These are phyloP conservation scores for Hypoxylon fuscum DNA, from an alignment of 495 filamentous ascomycete species.

Conservation along the genomic window DNA sequence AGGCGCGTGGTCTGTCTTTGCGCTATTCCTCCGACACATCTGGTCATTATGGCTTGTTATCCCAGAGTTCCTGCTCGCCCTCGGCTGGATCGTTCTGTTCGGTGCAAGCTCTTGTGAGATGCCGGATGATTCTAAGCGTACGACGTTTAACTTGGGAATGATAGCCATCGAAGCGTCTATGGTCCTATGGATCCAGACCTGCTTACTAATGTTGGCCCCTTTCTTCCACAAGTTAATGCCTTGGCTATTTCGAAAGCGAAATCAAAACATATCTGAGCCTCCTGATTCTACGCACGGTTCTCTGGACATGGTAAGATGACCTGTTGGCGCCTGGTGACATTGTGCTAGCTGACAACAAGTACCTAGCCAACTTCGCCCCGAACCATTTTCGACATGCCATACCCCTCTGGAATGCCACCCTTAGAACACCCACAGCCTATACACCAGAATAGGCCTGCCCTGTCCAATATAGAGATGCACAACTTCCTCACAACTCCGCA, in stretches of 20 bases:
- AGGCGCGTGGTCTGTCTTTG: constrained; percentile 17
- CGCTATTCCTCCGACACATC: constrained; percentile 24
- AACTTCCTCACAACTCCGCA: constrained; percentile 2
- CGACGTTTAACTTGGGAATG: constrained; percentile 16
- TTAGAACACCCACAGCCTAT: constrained; percentile 1
- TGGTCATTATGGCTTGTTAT: constrained; percentile 24
- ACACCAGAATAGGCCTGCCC: too few species aligned
- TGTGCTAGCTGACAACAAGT: constrained; percentile 1
- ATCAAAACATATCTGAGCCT: neutral
- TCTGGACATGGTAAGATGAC: constrained; percentile 19
- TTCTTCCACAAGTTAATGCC: constrained; percentile 29
- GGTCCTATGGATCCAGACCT: constrained; percentile 34
- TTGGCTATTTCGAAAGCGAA: constrained; percentile 15
- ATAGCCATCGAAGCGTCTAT: constrained; percentile 34
- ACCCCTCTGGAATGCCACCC: neutral
- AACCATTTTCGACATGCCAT: neutral
- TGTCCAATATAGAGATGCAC: neutral
- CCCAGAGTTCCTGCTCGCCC: constrained; percentile 19
- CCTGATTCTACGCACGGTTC: neutral
- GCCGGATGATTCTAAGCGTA: constrained; percentile 19
- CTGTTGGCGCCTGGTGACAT: neutral
- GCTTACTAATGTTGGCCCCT: constrained; percentile 23
- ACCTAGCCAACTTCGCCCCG: neutral
- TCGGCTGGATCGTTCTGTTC: constrained; percentile 25
- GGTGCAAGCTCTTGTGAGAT: neutral